Evolutionary conservation across 306 rosid species (phyloP), one percentile per base, ranked within the genome.

Genomic region (Fagus sylvatica): DNA sequence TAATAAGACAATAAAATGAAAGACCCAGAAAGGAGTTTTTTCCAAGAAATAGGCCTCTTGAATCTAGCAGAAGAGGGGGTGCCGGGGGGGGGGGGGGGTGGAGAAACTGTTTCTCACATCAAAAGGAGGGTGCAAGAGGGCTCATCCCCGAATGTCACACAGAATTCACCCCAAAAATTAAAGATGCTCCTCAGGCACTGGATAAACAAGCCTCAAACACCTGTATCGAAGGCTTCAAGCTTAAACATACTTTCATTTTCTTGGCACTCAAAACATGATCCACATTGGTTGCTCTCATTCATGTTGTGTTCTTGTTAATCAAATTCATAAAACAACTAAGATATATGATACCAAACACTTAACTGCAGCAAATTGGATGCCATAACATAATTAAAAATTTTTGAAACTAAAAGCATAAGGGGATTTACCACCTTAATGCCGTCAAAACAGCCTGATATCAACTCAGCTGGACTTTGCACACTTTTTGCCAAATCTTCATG

Each of bases 401-500:
- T 66, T 39, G 30, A 57, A 46, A 55, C 74, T 3, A 39, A 72
- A 32, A 68, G 59, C 11, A 34, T 71, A 19, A 12, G 16, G 56
- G 43, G 46, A 22, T 53, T 53, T 17, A 22, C 69, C 73, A 92
- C 97, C 97, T 90, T 89, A 77, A 92, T 82, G 76, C 91, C 89
- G 85, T 87, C 74, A 76, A 90, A 92, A 76, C 72, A 62, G 66
- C 98, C 98, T 13, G 72, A 90, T 79, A 94, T 71, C 78, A 94
- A 86, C 87, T 94, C 97, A 65, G 97, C 91, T 37, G 97, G 97
- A 74, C 74, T 77, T 39, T 1, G 79, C 22, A 39, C 41, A 46
- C 82, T 79, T 43, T 85, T 89, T 2, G 87, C 82, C 78, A 88
- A 77, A 80, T 90, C 90, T 19, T 83, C 85, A 84, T 92, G 98